A percentile compares a stretch with the other conserved stretches of the same genome.
Conservation (phyloP, 345 rosid species). For the Balakata baccata region DNA sequence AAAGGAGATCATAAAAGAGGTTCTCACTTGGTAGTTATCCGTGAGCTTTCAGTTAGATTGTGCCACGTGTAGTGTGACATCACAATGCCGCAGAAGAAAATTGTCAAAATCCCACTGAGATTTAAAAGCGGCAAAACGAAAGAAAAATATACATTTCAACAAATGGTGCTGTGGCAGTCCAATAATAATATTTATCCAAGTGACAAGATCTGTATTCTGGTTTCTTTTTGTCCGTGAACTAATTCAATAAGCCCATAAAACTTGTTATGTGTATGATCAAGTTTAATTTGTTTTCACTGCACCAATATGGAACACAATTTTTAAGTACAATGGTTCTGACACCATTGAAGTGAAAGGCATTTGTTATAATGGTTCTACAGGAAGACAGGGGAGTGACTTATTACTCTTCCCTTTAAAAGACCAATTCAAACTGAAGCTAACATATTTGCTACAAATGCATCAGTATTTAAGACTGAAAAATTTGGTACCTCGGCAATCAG, state of each 20-base stretch:
- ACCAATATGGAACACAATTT: too few relatives aligned
- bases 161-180: not conserved
- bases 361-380: too few relatives aligned
- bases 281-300: not conserved
- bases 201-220: not conserved
- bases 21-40: slow-evolving; percentile 63
- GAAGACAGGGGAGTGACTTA: too few relatives aligned
- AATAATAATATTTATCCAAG: not conserved
- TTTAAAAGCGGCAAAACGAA: slow-evolving; percentile 49
- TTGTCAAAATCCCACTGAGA: slow-evolving; percentile 67
- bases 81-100: slow-evolving; percentile 67
- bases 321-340: not conserved
- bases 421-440: not conserved
- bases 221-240: not conserved
- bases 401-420: too few relatives aligned
- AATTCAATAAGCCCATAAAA: not conserved
- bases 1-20: not conserved
- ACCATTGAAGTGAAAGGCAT: not conserved
- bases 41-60: slow-evolving; percentile 62
- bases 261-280: not conserved
- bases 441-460: not conserved
- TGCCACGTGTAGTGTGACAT: slow-evolving; percentile 83
- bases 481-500: slow-evolving; percentile 62
- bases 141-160: slow-evolving; percentile 1
- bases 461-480: not conserved